phyloP scores from a whole-genome alignment of 1,284 basidiomycete species.

The Coniophora puteana region DNA sequence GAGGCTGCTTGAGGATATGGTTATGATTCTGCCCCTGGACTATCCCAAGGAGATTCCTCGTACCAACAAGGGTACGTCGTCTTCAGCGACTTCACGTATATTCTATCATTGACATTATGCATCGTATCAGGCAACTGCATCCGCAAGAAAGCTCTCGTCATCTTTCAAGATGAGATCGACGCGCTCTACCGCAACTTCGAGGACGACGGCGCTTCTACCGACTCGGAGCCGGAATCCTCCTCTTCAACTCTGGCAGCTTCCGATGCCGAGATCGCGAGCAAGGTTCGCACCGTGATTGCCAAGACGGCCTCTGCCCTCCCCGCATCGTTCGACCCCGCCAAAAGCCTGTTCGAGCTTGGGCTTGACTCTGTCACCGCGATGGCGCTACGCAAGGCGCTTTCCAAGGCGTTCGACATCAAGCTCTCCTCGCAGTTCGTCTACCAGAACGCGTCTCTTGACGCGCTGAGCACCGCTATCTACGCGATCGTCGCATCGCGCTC shows the following conservation, averaged over 20 bases:
- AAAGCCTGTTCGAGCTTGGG: conserved; percentile 11
- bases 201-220: conserved; percentile 2
- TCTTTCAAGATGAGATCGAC: conserved; percentile 11
- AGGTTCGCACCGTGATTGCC: conserved; percentile 8
- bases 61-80: conserved; percentile 12
- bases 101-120: too few species aligned
- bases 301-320: conserved; percentile 1
- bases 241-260: conserved; percentile 5
- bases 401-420: conserved; percentile 6
- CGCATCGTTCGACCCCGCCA: conserved; percentile 1
- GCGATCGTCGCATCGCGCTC: not conserved
- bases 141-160: conserved; percentile 9
- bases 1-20: conserved; percentile 12
- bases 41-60: conserved; percentile 10
- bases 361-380: conserved; percentile 12
- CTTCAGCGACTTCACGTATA: too few species aligned
- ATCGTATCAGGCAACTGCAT: conserved; percentile 16
- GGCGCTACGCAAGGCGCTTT: conserved; percentile 9
- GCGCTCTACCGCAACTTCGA: conserved; percentile 9
- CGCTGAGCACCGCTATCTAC: conserved; percentile 5
- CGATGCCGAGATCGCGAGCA: conserved; percentile 6
- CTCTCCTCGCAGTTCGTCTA: conserved; percentile 11
- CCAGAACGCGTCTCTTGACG: conserved; percentile 10
- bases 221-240: too few species aligned
- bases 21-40: conserved; percentile 9